Evolutionary conservation across 1,139 yeast genomes (phyloP).

Genomic region (Pneumocystis sp.): DNA sequence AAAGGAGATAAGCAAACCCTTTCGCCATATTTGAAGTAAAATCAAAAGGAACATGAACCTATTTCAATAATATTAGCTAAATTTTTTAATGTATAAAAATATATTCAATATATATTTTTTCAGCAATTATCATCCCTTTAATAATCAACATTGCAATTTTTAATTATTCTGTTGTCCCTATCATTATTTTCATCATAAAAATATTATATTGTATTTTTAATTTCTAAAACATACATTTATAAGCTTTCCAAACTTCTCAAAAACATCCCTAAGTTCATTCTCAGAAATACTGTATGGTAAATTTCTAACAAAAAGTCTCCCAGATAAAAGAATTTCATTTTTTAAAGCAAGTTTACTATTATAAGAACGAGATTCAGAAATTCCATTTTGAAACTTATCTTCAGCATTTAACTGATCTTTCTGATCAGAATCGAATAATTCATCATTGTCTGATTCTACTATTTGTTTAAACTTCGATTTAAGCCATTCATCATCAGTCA

Average conservation of each 20-base stretch:
- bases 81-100: neutral
- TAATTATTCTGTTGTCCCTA: neutral
- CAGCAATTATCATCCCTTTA: neutral
- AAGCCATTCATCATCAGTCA: slow-evolving; percentile 11
- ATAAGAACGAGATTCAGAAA: slow-evolving; percentile 12
- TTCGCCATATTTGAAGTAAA: slow-evolving; percentile 80
- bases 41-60: slow-evolving; percentile 78
- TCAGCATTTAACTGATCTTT: slow-evolving; percentile 6
- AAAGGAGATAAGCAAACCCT: slow-evolving; percentile 82
- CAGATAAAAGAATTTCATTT: slow-evolving; percentile 48
- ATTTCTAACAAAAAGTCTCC: slow-evolving; percentile 78
- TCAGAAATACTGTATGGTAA: slow-evolving; percentile 69
- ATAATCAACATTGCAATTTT: neutral
- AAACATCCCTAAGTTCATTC: slow-evolving; percentile 52
- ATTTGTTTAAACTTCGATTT: slow-evolving; percentile 6
- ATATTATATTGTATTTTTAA: neutral
- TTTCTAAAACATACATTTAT: slow-evolving; percentile 21
- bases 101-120: neutral
- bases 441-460: slow-evolving; percentile 15
- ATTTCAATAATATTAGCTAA: slow-evolving; percentile 25
- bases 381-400: slow-evolving; percentile 13
- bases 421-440: slow-evolving; percentile 11
- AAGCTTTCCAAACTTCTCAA: slow-evolving; percentile 31
- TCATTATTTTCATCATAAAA: slow-evolving; percentile 4
- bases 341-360: slow-evolving; percentile 19